Base-by-base conservation (phyloP, 768 basidiomycete species). In the Tricholomella constricta region DNA sequence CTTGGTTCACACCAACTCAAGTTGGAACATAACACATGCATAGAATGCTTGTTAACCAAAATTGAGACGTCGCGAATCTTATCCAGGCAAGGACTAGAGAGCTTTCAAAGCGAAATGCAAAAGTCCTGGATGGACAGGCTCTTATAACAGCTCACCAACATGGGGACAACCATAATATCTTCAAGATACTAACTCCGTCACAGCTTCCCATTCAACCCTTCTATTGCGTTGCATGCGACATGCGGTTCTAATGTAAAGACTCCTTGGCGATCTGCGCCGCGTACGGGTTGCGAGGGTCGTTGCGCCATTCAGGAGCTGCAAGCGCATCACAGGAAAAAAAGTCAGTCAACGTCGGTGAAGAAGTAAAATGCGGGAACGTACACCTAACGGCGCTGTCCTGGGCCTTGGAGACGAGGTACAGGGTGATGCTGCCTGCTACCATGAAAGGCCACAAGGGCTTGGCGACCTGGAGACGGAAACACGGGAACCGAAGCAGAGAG, bases 401-500 rank as follows among this genome's bases (percentile, higher is more conserved):
- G 62, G 84, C 74, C 65, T 82, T 83, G 22, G 74, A 69, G 37
- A 92, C 79, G 51, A 86, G 77, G 72, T 82, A 91, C 62, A 82
- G 79, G 14, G 86, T 88, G 54, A 91, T 64, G 14, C 68, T 63
- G 6, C 81, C 80, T 27, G 90, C 85, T 32, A 78, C 76, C 61
- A 90, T 75, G 80, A 92, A 93, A 8, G 90, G 89, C 81, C 89
- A 91, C 72, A 91, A 65, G 31, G 91, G 88, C 75, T 78, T 83
- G 54, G 78, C 57, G 62, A 93, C 71, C 90, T 93, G 38, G 17
- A 38, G 48, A 25, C 7, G 37, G 43, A 45, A 19, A 38, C 36
- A 40, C 34, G 27, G 29, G 38, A 53, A 17, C 19, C 25, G 37
- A 35, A n/a, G n/a, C n/a, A n/a, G n/a, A n/a, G n/a, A n/a, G n/a